These are phyloP conservation scores for Blastobotrys proliferans DNA, from an alignment of 1,139 yeast genomes.

Conservation along the genomic window DNA sequence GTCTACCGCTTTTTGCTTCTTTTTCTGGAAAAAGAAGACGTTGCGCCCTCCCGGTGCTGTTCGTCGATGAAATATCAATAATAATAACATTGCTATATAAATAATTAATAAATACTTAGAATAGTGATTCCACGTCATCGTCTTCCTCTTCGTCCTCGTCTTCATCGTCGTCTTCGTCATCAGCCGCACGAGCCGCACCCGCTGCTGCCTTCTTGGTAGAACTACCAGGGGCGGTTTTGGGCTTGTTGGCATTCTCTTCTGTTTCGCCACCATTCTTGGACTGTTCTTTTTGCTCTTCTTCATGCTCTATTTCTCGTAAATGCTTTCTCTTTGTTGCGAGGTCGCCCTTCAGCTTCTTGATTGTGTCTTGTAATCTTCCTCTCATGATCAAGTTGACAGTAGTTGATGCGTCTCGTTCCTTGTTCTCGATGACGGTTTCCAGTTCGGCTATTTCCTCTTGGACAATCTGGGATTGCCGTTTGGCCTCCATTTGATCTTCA, in stretches of 20 bases:
- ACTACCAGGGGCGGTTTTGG: too few species aligned
- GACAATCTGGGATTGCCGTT: constrained; percentile 71
- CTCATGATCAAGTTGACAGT: constrained; percentile 77
- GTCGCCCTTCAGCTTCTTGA: constrained; percentile 73
- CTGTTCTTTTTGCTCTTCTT: constrained; percentile 6
- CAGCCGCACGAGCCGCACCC: constrained; percentile 5
- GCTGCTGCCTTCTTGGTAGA: constrained; percentile 6
- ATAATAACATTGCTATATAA: neutral
- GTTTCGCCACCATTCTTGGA: constrained; percentile 3
- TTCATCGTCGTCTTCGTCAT: constrained; percentile 9
- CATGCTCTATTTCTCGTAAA: constrained; percentile 22
- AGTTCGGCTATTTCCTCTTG: constrained; percentile 84
- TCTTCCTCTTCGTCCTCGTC: constrained; percentile 17
- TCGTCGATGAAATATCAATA: constrained; percentile 42
- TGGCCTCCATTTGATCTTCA: constrained; percentile 39
- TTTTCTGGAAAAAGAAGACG: too few species aligned
- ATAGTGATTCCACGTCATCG: constrained; percentile 19
- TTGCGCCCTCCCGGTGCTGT: too few species aligned
- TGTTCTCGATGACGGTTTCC: constrained; percentile 72
- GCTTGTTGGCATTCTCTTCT: neutral
- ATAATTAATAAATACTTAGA: constrained; percentile 5
- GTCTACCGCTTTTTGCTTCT: too few species aligned
- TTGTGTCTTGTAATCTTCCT: constrained; percentile 80
- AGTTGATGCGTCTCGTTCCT: constrained; percentile 66
- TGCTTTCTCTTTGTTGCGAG: constrained; percentile 78